Conservation (phyloP, 768 basidiomycete genomes). For the Boletus subparvulus region DNA sequence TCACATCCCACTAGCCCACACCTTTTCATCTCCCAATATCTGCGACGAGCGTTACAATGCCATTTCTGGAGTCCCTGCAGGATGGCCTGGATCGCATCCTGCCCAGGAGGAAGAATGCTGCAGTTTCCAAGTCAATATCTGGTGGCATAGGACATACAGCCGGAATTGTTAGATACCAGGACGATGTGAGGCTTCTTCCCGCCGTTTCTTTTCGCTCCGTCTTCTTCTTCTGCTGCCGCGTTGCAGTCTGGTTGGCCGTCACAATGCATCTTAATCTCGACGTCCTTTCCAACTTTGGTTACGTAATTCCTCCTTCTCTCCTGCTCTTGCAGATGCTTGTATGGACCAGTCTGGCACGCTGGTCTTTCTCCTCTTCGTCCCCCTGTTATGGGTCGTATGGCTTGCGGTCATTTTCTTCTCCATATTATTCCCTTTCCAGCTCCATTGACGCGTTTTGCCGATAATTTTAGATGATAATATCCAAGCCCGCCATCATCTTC, state of each 20-base stretch:
- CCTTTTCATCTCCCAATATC: not conserved
- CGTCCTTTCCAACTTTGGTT: conserved; percentile 24
- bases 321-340: conserved; percentile 33
- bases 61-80: conserved; percentile 30
- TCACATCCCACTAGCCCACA: not conserved
- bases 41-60: conserved; percentile 13
- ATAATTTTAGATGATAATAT: conserved; percentile 73
- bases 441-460: conserved; percentile 17
- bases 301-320: conserved; percentile 32
- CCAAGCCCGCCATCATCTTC: conserved; percentile 77
- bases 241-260: conserved; percentile 16
- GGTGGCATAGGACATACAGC: conserved; percentile 60
- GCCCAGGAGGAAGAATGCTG: conserved; percentile 15
- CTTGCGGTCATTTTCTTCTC: conserved; percentile 56
- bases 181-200: conserved; percentile 59
- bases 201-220: not conserved
- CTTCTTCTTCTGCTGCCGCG: conserved; percentile 6
- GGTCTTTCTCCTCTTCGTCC: conserved; percentile 63
- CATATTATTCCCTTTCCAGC: conserved; percentile 1
- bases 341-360: conserved; percentile 48
- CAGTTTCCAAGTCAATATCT: conserved; percentile 38
- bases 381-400: conserved; percentile 64
- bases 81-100: conserved; percentile 33
- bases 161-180: conserved; percentile 62
- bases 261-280: conserved; percentile 23